Percentiles rank a stretch among this genome's conserved stretches.
These are phyloP conservation scores for Aspergillus calidoustus DNA, from an alignment of 2,329 filamentous ascomycete genomes.

Conservation along the genomic window DNA sequence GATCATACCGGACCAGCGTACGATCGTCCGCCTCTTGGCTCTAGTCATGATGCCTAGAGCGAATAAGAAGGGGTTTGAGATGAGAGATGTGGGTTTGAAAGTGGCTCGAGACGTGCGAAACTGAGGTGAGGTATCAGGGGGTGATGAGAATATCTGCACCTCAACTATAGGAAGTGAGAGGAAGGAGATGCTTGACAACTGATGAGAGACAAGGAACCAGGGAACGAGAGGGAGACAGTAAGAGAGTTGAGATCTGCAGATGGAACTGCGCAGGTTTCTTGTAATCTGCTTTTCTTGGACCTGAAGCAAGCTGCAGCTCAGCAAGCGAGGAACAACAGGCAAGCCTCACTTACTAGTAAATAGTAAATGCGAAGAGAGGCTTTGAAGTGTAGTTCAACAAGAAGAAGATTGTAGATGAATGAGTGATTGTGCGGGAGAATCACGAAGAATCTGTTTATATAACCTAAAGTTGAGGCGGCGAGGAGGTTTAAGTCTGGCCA, in stretches of 20 bases:
- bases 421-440: background rate
- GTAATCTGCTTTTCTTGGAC: background rate
- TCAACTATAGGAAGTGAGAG: background rate
- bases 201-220: background rate
- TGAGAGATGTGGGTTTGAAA: background rate
- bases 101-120: too few relatives aligned
- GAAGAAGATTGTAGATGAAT: background rate
- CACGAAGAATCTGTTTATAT: background rate
- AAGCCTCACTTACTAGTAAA: background rate
- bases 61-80: background rate
- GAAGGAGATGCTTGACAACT: background rate
- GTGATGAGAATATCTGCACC: background rate
- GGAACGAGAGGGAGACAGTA: background rate
- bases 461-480: background rate
- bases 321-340: background rate
- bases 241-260: background rate
- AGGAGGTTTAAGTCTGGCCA: background rate
- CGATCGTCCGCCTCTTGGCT: conserved; percentile 41
- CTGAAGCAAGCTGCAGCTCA: background rate
- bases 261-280: background rate
- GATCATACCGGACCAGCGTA: conserved; percentile 48
- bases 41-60: conserved; percentile 11
- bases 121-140: too few relatives aligned
- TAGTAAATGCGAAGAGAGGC: background rate
- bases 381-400: background rate